Percentiles rank a stretch among this genome's conserved stretches.
Evolutionary conservation across 78 protist genomes (phyloP).

Genomic region (Guillardia theta): DNA sequence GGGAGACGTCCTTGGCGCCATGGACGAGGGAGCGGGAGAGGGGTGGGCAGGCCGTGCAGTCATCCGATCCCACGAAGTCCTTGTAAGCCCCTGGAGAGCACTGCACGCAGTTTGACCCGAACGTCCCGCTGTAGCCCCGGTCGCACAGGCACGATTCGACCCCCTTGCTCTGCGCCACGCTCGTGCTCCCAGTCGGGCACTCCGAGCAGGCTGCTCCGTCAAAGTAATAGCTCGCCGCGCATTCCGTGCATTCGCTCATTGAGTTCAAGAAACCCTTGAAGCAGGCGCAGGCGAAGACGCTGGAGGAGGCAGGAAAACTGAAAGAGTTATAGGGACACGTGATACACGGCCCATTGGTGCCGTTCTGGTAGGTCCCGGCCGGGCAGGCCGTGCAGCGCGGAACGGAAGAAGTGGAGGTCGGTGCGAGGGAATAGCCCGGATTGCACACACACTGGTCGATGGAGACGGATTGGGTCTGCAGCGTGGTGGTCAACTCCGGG

Average conservation of each 20-base stretch:
- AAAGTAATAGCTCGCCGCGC: no score
- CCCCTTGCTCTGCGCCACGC: no score
- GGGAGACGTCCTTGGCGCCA: not conserved
- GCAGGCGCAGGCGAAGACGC: no score
- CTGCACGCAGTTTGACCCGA: not conserved
- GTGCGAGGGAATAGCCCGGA: not conserved
- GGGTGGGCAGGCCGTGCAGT: not conserved
- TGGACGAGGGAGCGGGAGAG: not conserved
- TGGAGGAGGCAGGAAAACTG: no score
- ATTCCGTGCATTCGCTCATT: not conserved
- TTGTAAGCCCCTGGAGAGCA: conserved; percentile 15
- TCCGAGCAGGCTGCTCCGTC: no score
- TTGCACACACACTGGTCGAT: not conserved
- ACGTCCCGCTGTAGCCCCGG: not conserved
- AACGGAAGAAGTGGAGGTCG: no score
- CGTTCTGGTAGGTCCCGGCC: conserved; percentile 14
- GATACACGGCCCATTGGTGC: not conserved
- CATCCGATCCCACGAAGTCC: not conserved
- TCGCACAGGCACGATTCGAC: not conserved
- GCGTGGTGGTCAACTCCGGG: no score
- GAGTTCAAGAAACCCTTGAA: no score
- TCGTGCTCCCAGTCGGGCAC: no score
- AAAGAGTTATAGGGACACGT: not conserved
- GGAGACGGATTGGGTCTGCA: no score
- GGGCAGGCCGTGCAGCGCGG: not conserved